Conservation (phyloP, 179 eudicot genomes). For the Actinidia polygama region DNA sequence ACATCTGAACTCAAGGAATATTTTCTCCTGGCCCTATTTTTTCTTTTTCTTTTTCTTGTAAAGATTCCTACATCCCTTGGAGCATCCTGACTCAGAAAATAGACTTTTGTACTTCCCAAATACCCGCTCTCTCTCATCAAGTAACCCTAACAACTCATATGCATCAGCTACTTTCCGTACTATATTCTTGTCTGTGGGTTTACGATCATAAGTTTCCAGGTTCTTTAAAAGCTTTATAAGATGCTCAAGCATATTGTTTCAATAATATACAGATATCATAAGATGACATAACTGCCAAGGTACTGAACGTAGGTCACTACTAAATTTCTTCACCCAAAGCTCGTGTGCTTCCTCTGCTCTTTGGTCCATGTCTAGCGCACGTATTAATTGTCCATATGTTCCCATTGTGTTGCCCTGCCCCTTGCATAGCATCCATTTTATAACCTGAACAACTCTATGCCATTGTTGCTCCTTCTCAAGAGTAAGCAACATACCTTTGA, state of each 20-base stretch:
- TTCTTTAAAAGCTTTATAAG: constrained; percentile 79
- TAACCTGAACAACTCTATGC: constrained; percentile 85
- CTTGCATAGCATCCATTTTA: constrained; percentile 94
- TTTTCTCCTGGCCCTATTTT: background rate
- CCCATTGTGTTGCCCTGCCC: constrained; percentile 87
- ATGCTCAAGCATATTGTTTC: constrained; percentile 74
- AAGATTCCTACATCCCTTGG: constrained; percentile 29
- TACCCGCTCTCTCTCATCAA: constrained; percentile 65
- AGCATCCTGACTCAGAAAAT: constrained; percentile 35
- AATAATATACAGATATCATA: constrained; percentile 80
- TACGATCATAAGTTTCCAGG: constrained; percentile 75
- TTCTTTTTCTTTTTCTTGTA: constrained; percentile 20
- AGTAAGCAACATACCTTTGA: constrained; percentile 56
- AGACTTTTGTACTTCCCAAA: constrained; percentile 70
- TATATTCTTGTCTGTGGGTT: constrained; percentile 65
- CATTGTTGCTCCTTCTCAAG: constrained; percentile 87
- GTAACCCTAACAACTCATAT: constrained; percentile 68
- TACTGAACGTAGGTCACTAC: constrained; percentile 73
- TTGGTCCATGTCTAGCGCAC: constrained; percentile 89
- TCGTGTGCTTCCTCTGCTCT: constrained; percentile 77
- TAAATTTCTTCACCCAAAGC: constrained; percentile 83
- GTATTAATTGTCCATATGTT: constrained; percentile 80
- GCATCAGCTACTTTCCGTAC: constrained; percentile 81
- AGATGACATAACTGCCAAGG: constrained; percentile 76
- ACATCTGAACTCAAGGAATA: background rate